These are phyloP conservation scores for Monosporascus sp. DNA, from an alignment of 2,329 filamentous ascomycete species.

Conservation along the genomic window DNA sequence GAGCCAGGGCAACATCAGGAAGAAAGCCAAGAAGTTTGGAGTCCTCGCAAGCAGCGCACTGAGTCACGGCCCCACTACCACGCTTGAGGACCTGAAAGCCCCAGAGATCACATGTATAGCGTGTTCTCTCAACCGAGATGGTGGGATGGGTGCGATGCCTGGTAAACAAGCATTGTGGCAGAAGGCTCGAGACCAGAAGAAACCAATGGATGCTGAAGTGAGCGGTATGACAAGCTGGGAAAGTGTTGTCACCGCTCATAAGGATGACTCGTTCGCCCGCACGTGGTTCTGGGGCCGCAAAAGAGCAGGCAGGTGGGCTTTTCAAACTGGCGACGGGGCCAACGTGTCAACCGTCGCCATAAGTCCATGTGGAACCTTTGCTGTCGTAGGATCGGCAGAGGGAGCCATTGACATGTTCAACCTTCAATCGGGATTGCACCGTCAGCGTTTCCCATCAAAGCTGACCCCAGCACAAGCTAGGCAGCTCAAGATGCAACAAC, in stretches of 20 bases:
- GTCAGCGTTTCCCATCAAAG: constrained; percentile 79
- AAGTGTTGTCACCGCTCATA: constrained; percentile 89
- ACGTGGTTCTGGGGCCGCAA: constrained; percentile 99
- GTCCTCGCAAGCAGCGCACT: constrained; percentile 55
- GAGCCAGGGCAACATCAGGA: constrained; percentile 83
- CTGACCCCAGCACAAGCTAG: constrained; percentile 74
- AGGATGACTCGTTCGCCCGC: constrained; percentile 74
- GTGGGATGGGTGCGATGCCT: constrained; percentile 80
- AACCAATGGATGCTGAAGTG: constrained; percentile 61
- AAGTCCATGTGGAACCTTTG: constrained; percentile 90
- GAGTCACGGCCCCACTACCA: constrained; percentile 55
- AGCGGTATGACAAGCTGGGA: constrained; percentile 90
- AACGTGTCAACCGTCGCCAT: constrained; percentile 83
- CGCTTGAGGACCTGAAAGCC: constrained; percentile 74
- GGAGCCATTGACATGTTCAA: constrained; percentile 95
- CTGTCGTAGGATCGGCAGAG: constrained; percentile 75
- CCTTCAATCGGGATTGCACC: constrained; percentile 83
- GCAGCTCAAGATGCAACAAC: constrained; percentile 63
- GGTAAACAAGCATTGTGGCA: constrained; percentile 80
- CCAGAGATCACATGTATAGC: constrained; percentile 89
- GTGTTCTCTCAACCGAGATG: constrained; percentile 87
- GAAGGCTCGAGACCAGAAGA: constrained; percentile 61
- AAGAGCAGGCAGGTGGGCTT: constrained; percentile 86
- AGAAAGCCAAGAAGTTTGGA: constrained; percentile 85
- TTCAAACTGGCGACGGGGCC: constrained; percentile 78